Base-by-base conservation (phyloP, 345 rosid species). In the Populus deltoides region DNA sequence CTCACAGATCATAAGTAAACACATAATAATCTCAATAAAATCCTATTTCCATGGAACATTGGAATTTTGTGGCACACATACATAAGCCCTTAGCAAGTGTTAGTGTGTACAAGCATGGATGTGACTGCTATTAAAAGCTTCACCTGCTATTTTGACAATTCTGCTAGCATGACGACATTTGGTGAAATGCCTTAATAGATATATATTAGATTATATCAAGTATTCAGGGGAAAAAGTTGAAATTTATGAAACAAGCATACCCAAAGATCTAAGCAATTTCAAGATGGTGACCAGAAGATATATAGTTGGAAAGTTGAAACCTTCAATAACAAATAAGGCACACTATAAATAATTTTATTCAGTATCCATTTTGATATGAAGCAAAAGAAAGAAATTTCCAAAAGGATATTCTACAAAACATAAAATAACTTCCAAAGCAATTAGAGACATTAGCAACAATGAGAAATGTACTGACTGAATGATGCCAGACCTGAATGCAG, bases 401-500 rank as follows among this genome's bases (percentile, higher is more conserved):
- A n/a, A 29, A 18, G 20, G 24, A 4, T 67, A 35, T 18, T 31
- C 70, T 49, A 49, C 65, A 72, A 22, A 49, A 29, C 10, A 18
- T 2, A 31, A 66, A 29, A 71, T 16, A 72, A 72, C 17, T 53
- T 18, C 7, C 29, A 53, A 31, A 27, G 41, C 10, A 72, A 1
- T 16, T 18, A 29, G n/a, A 73, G 47, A 78, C 68, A 57, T 57
- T 24, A n/a, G 25, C 51, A 62, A 67, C 55, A 71, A 41, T 33
- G n/a, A 66, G 38, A 73, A 66, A 71, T 67, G 20, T 25, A 38
- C 35, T 20, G 20, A 39, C 16, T 55, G 16, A 74, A 61, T 20
- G 49, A 77, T 36, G 79, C n/a, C 87, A 80, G 76, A 97, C 99
- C 99, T 97, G 99, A 86, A 97, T 91, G 89, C 95, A 92, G 89